A percentile compares a stretch with the other conserved stretches of the same genome.
These are phyloP conservation scores for Lonicera japonica DNA, from an alignment of 129 eudicot genomes.

Conservation along the genomic window DNA sequence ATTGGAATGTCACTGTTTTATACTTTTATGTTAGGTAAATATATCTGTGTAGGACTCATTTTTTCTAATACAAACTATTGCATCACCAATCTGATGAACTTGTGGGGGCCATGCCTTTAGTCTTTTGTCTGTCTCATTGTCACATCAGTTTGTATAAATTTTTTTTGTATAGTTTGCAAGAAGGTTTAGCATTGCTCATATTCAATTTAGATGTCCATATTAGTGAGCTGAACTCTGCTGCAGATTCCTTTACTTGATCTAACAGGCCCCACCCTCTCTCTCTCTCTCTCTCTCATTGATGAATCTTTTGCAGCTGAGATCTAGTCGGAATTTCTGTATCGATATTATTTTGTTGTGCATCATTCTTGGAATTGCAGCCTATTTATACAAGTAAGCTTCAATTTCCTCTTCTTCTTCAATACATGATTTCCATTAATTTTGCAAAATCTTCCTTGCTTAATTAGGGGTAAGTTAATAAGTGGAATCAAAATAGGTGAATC, in stretches of 20 bases:
- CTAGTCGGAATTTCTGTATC: conserved; percentile 77
- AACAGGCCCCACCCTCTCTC: not conserved
- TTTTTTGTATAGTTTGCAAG: too few relatives aligned
- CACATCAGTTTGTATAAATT: too few relatives aligned
- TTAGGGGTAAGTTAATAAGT: not conserved
- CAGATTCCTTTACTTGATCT: not conserved
- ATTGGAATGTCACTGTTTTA: too few relatives aligned
- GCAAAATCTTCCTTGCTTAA: not conserved
- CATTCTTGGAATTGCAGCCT: conserved; percentile 79
- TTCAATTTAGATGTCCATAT: not conserved
- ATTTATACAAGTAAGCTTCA: conserved; percentile 68
- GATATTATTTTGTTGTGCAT: conserved; percentile 70
- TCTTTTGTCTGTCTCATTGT: too few relatives aligned
- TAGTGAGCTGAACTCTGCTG: not conserved
- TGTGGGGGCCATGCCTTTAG: too few relatives aligned
- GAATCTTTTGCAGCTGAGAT: conserved; percentile 56
- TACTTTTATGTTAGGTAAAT: too few relatives aligned
- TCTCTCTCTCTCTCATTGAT: not conserved
- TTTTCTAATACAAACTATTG: too few relatives aligned
- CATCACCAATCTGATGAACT: too few relatives aligned
- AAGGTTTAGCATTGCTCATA: not conserved
- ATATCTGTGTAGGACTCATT: too few relatives aligned
- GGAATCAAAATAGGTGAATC: not conserved
- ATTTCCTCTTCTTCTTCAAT: not conserved
- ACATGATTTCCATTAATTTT: not conserved